Base-by-base conservation (phyloP, 2,329 filamentous ascomycete genomes). In the Sporothrix variecibatus region DNA sequence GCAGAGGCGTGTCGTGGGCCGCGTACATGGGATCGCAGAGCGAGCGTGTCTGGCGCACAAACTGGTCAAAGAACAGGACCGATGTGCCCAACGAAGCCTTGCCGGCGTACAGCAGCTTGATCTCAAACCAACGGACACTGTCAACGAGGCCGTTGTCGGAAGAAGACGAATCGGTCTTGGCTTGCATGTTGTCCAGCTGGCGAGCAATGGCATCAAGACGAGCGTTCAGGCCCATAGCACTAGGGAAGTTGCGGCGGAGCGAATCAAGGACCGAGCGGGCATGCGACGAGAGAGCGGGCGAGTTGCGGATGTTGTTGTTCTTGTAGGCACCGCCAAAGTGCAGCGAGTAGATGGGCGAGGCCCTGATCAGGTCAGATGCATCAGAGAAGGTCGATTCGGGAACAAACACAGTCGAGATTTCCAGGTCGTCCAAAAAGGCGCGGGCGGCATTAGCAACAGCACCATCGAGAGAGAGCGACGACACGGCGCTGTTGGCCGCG, bases 401-500 rank as follows among this genome's bases (percentile, higher is more conserved):
- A n/a, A 78, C 78, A 9, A 81, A 78, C 9, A 88, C 76, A 4
- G 83, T 81, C 17, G 82, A 82, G 46, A 81, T 82, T 78, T 89
- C 87, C 40, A 89, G 79, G 71, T 87, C 87, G 78, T 89, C 87
- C 26, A 89, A 80, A 74, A 88, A 88, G 73, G 85, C 83, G 69
- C 83, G 82, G 9, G 84, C 84, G 58, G 84, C 81, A 51, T 79
- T 78, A 0, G 84, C 77, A 8, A 89, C 78, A 12, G 81, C 79
- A 74, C 88, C 86, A 11, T 71, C 71, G 23, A 43, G 12, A 23
- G 74, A n/a, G 17, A 53, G 15, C 46, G 67, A 26, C 15, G 77
- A 77, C 20, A 78, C 77, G 7, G 78, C 78, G 15, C 76, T 77
- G 6, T 17, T 67, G 23, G 73, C 75, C 0, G 74, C 73, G 20